Base-by-base conservation (phyloP, 1,284 basidiomycete genomes). In the Ganoderma multipileum region DNA sequence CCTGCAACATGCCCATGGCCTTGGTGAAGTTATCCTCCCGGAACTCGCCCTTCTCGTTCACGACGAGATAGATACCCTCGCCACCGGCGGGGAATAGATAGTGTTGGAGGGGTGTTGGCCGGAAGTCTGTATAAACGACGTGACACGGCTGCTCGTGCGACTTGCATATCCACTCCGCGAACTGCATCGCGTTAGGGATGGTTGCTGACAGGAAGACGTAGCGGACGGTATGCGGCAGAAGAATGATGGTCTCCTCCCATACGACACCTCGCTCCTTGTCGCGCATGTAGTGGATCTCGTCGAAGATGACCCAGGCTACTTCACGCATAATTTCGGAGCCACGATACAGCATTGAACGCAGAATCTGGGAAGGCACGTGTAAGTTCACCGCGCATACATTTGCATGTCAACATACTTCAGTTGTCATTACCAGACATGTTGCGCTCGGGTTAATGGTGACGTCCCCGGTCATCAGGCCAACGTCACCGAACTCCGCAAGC, bases 211-310 rank as follows among this genome's bases (percentile, higher is more conserved):
- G 91, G 83, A 99, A 99, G 71, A 99, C 98, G 79, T 98, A 98
- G 81, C 94, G 96, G 68, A 99, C 97, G 30, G 91, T 92, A 80
- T 98, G 95, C 3, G 98, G 97, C 9, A 99, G 89, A 0, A 99
- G 89, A 74, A 99, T 99, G 79, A 99, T 98, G 0, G 98, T 99
- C 76, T 94, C 92, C 79, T 94, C 92, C 91, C 92, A 93, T 30
- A 93, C 91, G n/a, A 95, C 93, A 74, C 93, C 93, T 72, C 93
- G 90, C 76, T 95, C 93, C 74, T 97, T 96, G 85, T 99, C 98
- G 72, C 98, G 93, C 98, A 99, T 99, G 83, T 99, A 99, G 81
- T 99, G 98, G 71, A 99, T 98, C 82, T 99, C 98, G 80, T 99
- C 98, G 79, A 99, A 99, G 69, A 99, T 90, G 71, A 99, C 97